Conservation (phyloP, 2,329 filamentous ascomycete genomes). For the Arthroderma sp. region DNA sequence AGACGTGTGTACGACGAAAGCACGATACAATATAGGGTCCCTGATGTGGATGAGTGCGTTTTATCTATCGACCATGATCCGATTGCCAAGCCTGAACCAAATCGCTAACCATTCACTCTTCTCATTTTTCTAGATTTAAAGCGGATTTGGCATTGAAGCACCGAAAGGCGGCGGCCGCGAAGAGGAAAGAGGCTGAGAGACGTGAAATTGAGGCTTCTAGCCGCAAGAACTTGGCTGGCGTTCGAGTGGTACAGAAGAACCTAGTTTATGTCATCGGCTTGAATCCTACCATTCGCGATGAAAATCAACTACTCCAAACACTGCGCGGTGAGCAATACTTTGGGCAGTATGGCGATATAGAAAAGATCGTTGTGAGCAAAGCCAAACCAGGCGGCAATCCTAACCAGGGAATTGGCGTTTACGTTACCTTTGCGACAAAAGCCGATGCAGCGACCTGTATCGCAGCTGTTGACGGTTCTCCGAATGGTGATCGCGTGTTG, state of each 20-base stretch:
- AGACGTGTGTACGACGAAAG: constrained; percentile 91
- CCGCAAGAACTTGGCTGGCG: constrained; percentile 87
- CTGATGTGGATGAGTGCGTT: constrained; percentile 84
- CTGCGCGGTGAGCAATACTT: constrained; percentile 87
- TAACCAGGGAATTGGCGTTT: constrained; percentile 84
- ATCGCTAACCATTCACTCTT: no score
- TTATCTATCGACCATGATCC: constrained; percentile 5
- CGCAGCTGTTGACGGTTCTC: constrained; percentile 76
- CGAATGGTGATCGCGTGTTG: constrained; percentile 75
- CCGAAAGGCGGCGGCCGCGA: constrained; percentile 78
- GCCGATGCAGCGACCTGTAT: constrained; percentile 86
- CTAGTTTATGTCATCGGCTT: constrained; percentile 95
- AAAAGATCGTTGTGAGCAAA: constrained; percentile 98
- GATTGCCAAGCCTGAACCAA: no score
- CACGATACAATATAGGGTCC: constrained; percentile 91
- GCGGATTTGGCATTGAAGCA: constrained; percentile 51
- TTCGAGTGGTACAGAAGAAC: constrained; percentile 95
- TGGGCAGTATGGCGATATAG: constrained; percentile 94
- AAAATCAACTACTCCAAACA: constrained; percentile 72
- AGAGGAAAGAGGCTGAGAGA: constrained; percentile 91
- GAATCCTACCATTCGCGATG: constrained; percentile 80
- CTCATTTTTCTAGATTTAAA: constrained; percentile 29
- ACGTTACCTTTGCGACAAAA: constrained; percentile 93
- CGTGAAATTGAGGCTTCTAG: constrained; percentile 91
- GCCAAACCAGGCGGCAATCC: constrained; percentile 59